phyloP scores from a whole-genome alignment of 768 basidiomycete species.

The Agrocybe praecox region DNA sequence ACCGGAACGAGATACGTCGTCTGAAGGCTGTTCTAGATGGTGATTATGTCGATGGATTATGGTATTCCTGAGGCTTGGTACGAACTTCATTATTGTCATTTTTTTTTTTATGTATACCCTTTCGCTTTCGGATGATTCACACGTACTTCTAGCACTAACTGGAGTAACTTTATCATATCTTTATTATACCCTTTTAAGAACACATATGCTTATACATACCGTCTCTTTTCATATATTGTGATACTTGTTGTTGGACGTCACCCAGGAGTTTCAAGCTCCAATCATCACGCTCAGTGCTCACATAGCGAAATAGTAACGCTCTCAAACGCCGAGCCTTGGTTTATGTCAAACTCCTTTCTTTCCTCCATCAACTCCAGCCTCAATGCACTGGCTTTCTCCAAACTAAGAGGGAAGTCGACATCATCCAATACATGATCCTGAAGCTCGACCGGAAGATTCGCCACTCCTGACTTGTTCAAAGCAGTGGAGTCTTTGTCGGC shows the following conservation, averaged over 20 bases:
- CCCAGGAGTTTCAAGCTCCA: not conserved
- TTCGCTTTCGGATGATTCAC: too few relatives aligned
- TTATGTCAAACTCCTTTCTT: constrained; percentile 21
- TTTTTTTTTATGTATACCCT: too few relatives aligned
- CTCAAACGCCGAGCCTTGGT: constrained; percentile 11
- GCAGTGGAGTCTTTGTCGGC: not conserved
- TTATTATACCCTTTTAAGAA: too few relatives aligned
- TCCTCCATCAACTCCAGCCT: constrained; percentile 34
- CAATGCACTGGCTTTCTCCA: constrained; percentile 28
- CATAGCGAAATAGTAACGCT: constrained; percentile 21
- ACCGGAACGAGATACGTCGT: not conserved
- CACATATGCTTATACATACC: not conserved
- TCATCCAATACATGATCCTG: constrained; percentile 15
- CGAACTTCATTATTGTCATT: too few relatives aligned
- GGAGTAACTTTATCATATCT: too few relatives aligned
- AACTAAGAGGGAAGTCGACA: constrained; percentile 24
- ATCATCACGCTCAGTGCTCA: constrained; percentile 19
- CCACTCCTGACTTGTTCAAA: not conserved
- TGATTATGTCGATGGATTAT: not conserved
- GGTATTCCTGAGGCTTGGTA: not conserved
- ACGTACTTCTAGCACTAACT: too few relatives aligned
- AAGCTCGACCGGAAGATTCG: constrained; percentile 12
- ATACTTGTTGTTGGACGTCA: too few relatives aligned
- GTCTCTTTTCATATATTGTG: not conserved
- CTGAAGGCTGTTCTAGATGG: not conserved